Evolutionary conservation across 257 asterid species (phyloP).

Genomic region (Leonotis leonurus): DNA sequence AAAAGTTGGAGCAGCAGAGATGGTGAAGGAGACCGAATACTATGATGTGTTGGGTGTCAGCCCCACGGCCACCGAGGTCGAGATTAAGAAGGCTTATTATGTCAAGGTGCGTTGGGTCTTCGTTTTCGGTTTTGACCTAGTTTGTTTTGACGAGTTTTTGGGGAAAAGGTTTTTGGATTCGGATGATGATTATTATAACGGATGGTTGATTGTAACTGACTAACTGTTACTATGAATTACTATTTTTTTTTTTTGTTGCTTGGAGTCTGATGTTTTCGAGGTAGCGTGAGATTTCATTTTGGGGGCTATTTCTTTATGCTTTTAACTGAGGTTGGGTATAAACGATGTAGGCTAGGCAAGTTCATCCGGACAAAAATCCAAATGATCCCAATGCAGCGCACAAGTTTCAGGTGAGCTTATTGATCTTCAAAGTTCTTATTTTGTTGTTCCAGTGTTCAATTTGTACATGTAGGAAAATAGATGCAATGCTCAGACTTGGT

Average conservation of each 20-base stretch:
- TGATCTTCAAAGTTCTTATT: background rate
- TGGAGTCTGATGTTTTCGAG: too few species aligned
- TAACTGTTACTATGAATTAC: too few species aligned
- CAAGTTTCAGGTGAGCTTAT: conserved; percentile 67
- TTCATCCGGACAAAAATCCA: conserved; percentile 98
- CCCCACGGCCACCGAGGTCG: conserved; percentile 60
- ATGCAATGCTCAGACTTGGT: background rate
- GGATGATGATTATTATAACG: background rate
- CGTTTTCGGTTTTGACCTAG: conserved; percentile 1
- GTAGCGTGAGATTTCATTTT: conserved; percentile 4
- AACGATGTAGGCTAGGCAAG: conserved; percentile 84
- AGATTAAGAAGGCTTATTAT: conserved; percentile 71
- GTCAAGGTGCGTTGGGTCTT: conserved; percentile 51
- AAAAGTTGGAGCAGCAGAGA: conserved; percentile 19
- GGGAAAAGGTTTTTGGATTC: conserved; percentile 7
- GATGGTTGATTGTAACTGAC: conserved; percentile 2
- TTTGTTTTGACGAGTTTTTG: background rate
- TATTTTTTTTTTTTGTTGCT: too few species aligned
- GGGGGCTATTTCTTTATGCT: background rate
- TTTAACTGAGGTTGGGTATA: conserved; percentile 13
- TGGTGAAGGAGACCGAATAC: conserved; percentile 78
- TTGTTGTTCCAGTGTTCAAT: conserved; percentile 5
- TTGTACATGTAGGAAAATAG: background rate
- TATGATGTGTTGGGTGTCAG: conserved; percentile 72
- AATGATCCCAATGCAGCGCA: conserved; percentile 95